phyloP scores from a whole-genome alignment of 257 asterid genomes.

The Verbascum thapsus region DNA sequence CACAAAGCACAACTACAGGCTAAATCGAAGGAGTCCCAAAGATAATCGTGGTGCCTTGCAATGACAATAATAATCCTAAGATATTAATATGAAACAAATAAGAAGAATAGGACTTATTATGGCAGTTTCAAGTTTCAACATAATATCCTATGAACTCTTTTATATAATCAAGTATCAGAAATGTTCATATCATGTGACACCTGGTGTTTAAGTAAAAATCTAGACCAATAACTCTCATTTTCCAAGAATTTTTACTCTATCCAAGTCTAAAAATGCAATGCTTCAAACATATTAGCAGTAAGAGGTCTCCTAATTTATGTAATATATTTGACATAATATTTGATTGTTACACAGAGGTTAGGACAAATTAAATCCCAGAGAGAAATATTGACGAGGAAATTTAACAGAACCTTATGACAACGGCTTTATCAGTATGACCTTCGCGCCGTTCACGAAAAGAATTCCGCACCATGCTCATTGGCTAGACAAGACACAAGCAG shows the following conservation, averaged over 20 bases:
- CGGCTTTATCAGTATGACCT: conserved; percentile 96
- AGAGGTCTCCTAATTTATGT: conserved; percentile 22
- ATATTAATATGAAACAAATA: conserved; percentile 24
- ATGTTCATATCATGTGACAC: conserved; percentile 2
- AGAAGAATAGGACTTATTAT: neutral
- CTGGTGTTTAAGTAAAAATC: conserved; percentile 14
- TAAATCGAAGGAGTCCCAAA: conserved; percentile 6
- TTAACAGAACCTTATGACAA: conserved; percentile 70
- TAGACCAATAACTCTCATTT: neutral
- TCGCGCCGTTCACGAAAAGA: conserved; percentile 88
- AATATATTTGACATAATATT: conserved; percentile 4
- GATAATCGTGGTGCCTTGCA: conserved; percentile 14
- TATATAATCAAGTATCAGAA: conserved; percentile 17
- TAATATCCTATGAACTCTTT: conserved; percentile 5
- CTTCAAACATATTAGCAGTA: conserved; percentile 4
- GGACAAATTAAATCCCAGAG: conserved; percentile 1
- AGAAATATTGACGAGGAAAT: conserved; percentile 18
- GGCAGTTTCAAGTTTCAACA: conserved; percentile 1
- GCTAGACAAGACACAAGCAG: conserved; percentile 51
- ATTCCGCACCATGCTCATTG: conserved; percentile 75
- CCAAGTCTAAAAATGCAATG: conserved; percentile 12
- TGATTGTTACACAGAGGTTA: conserved; percentile 8
- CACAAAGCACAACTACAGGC: conserved; percentile 21
- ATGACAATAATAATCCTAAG: neutral
- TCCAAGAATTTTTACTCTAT: conserved; percentile 5